Evolutionary conservation across 2,329 filamentous ascomycete genomes (phyloP), one percentile per base, ranked within the genome.

Genomic region (Penicillium brevicompactum): DNA sequence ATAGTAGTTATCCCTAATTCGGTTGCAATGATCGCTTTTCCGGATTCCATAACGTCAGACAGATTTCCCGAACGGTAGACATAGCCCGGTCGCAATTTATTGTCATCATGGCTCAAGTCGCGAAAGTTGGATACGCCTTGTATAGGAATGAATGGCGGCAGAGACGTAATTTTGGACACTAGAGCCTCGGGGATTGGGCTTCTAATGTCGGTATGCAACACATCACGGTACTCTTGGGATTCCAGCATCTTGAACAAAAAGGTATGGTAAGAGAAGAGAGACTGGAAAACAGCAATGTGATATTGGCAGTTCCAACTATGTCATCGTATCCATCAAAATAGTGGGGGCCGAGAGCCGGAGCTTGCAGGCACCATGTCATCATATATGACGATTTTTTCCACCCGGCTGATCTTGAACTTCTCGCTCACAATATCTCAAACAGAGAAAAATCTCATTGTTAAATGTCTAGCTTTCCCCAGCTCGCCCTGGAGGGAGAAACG

Each of bases 21-120:
- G 32, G 75, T 53, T 46, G 67, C 76, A 46, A 90, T 76, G 41
- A 76, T 77, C 2, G 70, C 60, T 13, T 84, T 75, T 8, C 87
- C 87, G 24, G 79, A 74, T 16, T 78, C 70, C 0, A 82, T 82
- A 38, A 88, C 75, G 53, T 75, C 75, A 16, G 82, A 83, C 22
- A 87, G 84, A 61, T 90, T 88, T 2, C 86, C 89, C 46, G 85
- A 86, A 54, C 89, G 86, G 74, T 84, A 92, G 56, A 89, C 74
- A 30, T 86, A 66, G 21, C 80, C 78, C 21, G 75, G 75, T 24
- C 82, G 80, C 57, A 89, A 60, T 55, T 44, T 50, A 14, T 60
- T 58, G 18, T 56, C 37, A 34, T 46, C 59, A 30, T 59, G 60
- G 55, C 66, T 66, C 37, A 70, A 43, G 32, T 69, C 65, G 34